A percentile compares a stretch with the other conserved stretches of the same genome.
phyloP scores from a whole-genome alignment of 208 protist genomes.

The Leishmania gerbilli region DNA sequence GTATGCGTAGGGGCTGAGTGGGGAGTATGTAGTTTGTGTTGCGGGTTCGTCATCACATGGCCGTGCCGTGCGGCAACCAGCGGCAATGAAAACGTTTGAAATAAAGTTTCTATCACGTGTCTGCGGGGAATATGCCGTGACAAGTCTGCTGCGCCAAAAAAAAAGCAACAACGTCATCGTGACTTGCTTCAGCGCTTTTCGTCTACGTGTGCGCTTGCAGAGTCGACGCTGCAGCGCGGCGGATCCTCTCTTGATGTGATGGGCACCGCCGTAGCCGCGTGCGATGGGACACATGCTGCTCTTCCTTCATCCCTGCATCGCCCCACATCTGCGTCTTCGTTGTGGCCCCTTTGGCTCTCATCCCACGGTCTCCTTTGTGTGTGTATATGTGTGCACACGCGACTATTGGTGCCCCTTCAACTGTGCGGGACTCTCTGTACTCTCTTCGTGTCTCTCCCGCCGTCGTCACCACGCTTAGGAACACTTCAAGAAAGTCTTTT shows the following conservation, averaged over 20 bases:
- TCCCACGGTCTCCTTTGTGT: neutral
- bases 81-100: neutral
- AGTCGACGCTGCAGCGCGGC: neutral
- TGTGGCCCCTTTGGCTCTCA: neutral
- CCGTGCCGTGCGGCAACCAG: neutral
- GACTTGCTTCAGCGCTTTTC: neutral
- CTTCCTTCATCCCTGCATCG: neutral
- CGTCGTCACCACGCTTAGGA: neutral
- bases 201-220: neutral
- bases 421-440: neutral
- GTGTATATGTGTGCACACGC: neutral
- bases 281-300: neutral
- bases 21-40: no score
- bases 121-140: neutral
- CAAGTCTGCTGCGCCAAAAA: neutral
- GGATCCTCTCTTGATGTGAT: neutral
- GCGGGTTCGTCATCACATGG: neutral
- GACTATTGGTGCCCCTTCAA: neutral
- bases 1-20: no score
- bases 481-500: neutral
- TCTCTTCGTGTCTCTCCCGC: conserved; percentile 1
- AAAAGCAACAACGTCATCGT: neutral
- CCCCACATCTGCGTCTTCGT: neutral
- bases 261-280: neutral
- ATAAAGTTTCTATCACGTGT: neutral